Percentiles rank a stretch among this genome's conserved stretches.
phyloP scores from a whole-genome alignment of 352 stramenopile genomes.

The Pythium insidiosum region DNA sequence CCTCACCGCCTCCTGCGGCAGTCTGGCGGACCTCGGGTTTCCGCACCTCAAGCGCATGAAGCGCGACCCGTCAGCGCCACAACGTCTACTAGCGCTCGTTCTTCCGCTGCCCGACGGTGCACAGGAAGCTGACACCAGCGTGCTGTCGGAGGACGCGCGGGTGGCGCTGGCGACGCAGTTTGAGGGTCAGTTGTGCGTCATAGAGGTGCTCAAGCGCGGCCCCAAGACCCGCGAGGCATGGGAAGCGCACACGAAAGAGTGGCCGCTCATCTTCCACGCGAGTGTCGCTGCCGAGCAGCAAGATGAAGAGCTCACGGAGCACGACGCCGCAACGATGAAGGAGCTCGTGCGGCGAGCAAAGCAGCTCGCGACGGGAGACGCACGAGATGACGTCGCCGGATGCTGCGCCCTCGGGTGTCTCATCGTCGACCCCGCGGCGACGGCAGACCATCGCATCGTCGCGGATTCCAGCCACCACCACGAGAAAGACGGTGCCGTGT shows the following conservation, averaged over 20 bases:
- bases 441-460: constrained; percentile 18
- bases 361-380: no score
- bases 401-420: constrained; percentile 46
- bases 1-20: constrained; percentile 34
- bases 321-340: constrained; percentile 26
- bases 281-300: constrained; percentile 38
- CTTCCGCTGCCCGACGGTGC: constrained; percentile 16
- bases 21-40: constrained; percentile 56
- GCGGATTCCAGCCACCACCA: constrained; percentile 9
- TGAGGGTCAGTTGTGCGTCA: constrained; percentile 31
- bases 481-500: constrained; percentile 17
- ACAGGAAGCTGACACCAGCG: no score
- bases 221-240: constrained; percentile 55
- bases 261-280: constrained; percentile 76
- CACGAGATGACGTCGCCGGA: no score
- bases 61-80: constrained; percentile 30
- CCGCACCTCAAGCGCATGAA: constrained; percentile 81
- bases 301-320: constrained; percentile 27
- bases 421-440: constrained; percentile 34
- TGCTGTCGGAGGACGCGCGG: constrained; percentile 2
- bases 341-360: constrained; percentile 18
- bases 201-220: constrained; percentile 41
- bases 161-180: constrained; percentile 25
- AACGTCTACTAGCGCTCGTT: constrained; percentile 51
- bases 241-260: constrained; percentile 45